These are phyloP conservation scores for Rhizopogon hawkerae DNA, from an alignment of 1,284 basidiomycete genomes.

Conservation along the genomic window DNA sequence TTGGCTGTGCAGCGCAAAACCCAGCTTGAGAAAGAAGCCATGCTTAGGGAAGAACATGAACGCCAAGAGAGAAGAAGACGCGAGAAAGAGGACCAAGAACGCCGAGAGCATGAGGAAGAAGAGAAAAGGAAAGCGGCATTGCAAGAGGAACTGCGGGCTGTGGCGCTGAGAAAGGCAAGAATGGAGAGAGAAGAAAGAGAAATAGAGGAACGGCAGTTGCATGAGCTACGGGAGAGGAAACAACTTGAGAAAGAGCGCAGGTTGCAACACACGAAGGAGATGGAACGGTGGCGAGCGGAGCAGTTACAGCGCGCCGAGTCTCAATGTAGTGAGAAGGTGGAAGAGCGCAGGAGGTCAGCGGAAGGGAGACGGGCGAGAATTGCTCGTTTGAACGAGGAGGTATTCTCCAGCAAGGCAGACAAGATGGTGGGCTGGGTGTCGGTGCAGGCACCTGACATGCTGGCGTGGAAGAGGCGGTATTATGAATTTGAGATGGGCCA, in stretches of 20 bases:
- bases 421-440: conserved; percentile 59
- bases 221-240: conserved; percentile 43
- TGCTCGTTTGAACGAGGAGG: conserved; percentile 34
- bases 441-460: conserved; percentile 46
- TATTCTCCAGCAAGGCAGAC: conserved; percentile 30
- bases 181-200: conserved; percentile 41
- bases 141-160: conserved; percentile 42
- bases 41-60: conserved; percentile 41
- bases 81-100: conserved; percentile 39
- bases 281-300: conserved; percentile 50
- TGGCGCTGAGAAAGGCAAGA: conserved; percentile 37
- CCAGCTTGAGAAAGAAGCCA: conserved; percentile 42
- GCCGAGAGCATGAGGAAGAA: conserved; percentile 45
- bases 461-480: conserved; percentile 61
- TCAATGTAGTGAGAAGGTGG: conserved; percentile 36
- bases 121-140: conserved; percentile 34
- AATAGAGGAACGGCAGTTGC: conserved; percentile 40
- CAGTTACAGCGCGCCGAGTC: conserved; percentile 42
- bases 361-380: conserved; percentile 42
- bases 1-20: conserved; percentile 33
- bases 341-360: conserved; percentile 34
- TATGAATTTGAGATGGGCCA: conserved; percentile 47
- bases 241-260: conserved; percentile 42
- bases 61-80: conserved; percentile 38
- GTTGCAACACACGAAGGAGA: conserved; percentile 41